Percentiles rank a stretch among this genome's conserved stretches.
Conservation (phyloP, 805 yeast species). For the Alloascoidea hylecoeti region DNA sequence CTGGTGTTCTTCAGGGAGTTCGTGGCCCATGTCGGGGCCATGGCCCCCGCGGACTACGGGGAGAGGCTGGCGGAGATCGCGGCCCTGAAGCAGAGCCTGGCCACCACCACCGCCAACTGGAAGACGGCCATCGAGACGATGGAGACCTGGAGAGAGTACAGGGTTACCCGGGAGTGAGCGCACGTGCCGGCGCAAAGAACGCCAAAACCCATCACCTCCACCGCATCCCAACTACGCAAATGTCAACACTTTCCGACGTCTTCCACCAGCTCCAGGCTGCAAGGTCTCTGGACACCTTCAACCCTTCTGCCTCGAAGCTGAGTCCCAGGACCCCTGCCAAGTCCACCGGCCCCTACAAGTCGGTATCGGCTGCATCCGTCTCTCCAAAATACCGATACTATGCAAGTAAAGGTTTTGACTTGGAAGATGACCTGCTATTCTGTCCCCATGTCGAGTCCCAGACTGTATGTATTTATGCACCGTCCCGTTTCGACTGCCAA, state of each 20-base stretch:
- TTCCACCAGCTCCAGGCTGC: too few species aligned
- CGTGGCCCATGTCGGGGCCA: conserved; percentile 7
- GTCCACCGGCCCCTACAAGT: too few species aligned
- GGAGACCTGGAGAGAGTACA: conserved; percentile 14
- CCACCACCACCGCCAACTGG: conserved; percentile 12
- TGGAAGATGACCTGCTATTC: not conserved
- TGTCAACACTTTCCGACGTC: too few species aligned
- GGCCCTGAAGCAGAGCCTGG: conserved; percentile 10
- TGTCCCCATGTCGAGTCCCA: not conserved
- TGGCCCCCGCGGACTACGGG: conserved; percentile 7
- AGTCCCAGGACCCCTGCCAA: too few species aligned
- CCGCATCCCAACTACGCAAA: too few species aligned
- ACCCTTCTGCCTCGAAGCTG: too few species aligned
- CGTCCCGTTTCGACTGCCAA: not conserved
- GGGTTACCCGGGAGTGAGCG: conserved; percentile 4
- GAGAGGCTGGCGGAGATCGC: conserved; percentile 8
- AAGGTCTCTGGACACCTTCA: too few species aligned
- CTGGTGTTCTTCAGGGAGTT: conserved; percentile 8
- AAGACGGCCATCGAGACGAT: conserved; percentile 13
- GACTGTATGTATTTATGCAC: not conserved
- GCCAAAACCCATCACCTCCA: too few species aligned
- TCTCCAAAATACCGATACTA: not conserved
- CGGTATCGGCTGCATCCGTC: too few species aligned
- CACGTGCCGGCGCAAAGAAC: too few species aligned
- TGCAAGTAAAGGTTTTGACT: not conserved